phyloP scores from a whole-genome alignment of 208 protist genomes.

The Trypanosoma cruzi region DNA sequence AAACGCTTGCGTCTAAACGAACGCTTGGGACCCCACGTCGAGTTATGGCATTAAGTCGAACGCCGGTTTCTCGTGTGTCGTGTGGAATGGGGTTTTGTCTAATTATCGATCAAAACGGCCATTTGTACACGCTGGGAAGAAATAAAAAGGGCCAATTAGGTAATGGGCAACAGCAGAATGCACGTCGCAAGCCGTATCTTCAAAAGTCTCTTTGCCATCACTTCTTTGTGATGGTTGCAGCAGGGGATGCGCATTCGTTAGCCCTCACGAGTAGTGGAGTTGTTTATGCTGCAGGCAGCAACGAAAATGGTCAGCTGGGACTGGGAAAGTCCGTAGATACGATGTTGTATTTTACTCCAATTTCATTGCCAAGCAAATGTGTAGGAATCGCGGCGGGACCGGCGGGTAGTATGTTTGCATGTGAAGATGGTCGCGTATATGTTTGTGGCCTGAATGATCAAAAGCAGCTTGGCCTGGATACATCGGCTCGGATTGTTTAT shows the following conservation, averaged over 20 bases:
- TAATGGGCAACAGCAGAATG: constrained; percentile 65
- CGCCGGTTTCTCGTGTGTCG: constrained; percentile 72
- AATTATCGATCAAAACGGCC: constrained; percentile 87
- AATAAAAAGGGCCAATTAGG: constrained; percentile 90
- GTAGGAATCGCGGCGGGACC: constrained; percentile 84
- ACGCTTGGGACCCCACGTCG: constrained; percentile 79
- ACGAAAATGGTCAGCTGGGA: constrained; percentile 86
- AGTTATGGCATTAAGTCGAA: constrained; percentile 81
- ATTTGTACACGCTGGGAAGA: constrained; percentile 75
- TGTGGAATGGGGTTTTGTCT: constrained; percentile 79
- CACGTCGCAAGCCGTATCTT: constrained; percentile 63
- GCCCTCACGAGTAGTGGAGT: constrained; percentile 83
- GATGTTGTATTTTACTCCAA: constrained; percentile 54
- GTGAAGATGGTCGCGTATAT: constrained; percentile 72
- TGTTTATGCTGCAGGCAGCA: constrained; percentile 84
- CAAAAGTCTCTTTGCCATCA: constrained; percentile 59
- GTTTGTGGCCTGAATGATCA: constrained; percentile 81
- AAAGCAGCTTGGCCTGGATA: constrained; percentile 84
- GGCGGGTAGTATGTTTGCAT: constrained; percentile 84
- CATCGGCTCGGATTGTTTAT: constrained; percentile 48
- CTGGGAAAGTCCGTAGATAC: constrained; percentile 48
- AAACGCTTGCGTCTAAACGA: constrained; percentile 71
- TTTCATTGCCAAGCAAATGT: constrained; percentile 68
- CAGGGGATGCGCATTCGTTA: constrained; percentile 85
- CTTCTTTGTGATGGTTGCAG: constrained; percentile 84